These are phyloP conservation scores for Chaetomium globosum DNA, from an alignment of 2,329 filamentous ascomycete genomes.

Conservation along the genomic window DNA sequence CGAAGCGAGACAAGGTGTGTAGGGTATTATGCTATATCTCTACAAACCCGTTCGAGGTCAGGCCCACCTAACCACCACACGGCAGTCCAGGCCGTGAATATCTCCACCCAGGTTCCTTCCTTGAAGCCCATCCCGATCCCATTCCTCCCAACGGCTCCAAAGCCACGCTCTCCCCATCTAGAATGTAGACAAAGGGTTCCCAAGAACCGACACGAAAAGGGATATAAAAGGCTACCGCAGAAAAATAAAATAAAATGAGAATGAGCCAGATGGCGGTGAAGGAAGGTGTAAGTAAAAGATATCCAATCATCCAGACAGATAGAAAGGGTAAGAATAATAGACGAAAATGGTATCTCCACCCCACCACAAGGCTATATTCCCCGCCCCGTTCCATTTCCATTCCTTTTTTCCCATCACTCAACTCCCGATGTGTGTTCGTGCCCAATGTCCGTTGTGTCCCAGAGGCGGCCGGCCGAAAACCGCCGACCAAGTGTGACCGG, in stretches of 20 bases:
- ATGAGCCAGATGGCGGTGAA: background rate
- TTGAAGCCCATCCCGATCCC: background rate
- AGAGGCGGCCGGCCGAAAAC: background rate
- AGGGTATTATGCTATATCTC: slow-evolving; percentile 3
- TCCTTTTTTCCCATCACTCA: slow-evolving; percentile 10
- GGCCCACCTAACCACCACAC: background rate
- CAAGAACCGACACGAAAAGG: background rate
- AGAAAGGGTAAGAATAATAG: background rate
- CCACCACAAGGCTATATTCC: background rate
- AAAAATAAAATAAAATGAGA: background rate
- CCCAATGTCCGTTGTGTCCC: background rate
- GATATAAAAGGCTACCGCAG: background rate
- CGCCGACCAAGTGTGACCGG: background rate
- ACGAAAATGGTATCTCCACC: slow-evolving; percentile 3
- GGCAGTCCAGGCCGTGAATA: background rate
- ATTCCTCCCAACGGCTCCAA: background rate
- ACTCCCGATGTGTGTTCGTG: slow-evolving; percentile 5
- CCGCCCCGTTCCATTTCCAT: background rate
- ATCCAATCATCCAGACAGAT: background rate
- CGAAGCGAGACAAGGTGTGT: background rate
- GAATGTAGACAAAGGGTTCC: slow-evolving; percentile 6
- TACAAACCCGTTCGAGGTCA: background rate
- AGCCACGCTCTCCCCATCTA: slow-evolving; percentile 4
- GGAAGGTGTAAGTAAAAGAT: background rate
- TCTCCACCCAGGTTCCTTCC: background rate